Conservation (phyloP, 192 early-diverging fungal genomes). For the Backusella sp. region DNA sequence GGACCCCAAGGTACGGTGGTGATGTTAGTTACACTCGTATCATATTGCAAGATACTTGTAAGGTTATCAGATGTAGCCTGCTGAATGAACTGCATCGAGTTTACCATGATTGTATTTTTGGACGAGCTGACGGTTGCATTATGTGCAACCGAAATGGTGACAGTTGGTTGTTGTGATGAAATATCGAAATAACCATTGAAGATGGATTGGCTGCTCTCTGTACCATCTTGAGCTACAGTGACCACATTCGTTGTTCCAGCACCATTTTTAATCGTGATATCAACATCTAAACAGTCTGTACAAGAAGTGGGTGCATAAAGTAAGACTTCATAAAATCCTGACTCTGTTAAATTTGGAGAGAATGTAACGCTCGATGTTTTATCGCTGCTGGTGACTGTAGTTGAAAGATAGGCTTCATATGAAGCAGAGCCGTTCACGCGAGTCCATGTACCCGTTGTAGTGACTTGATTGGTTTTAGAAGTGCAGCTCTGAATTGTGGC, state of each 20-base stretch:
- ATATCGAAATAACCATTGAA: constrained; percentile 25
- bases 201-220: neutral
- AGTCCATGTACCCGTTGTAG: constrained; percentile 17
- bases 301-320: constrained; percentile 26
- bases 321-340: constrained; percentile 28
- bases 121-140: constrained; percentile 11
- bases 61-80: constrained; percentile 1
- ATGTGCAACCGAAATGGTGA: constrained; percentile 12
- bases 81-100: constrained; percentile 30
- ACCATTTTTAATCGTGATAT: neutral
- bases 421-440: neutral
- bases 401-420: constrained; percentile 8
- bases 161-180: constrained; percentile 12
- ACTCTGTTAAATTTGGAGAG: constrained; percentile 26
- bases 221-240: neutral
- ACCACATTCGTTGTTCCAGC: neutral
- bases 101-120: constrained; percentile 16
- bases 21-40: neutral
- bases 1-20: constrained; percentile 11
- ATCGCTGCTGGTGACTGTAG: neutral
- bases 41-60: constrained; percentile 25
- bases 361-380: neutral
- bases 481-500: neutral
- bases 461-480: neutral
- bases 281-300: constrained; percentile 17